phyloP scores from a whole-genome alignment of 805 yeast species.

The Wickerhamiella slavikovae region DNA sequence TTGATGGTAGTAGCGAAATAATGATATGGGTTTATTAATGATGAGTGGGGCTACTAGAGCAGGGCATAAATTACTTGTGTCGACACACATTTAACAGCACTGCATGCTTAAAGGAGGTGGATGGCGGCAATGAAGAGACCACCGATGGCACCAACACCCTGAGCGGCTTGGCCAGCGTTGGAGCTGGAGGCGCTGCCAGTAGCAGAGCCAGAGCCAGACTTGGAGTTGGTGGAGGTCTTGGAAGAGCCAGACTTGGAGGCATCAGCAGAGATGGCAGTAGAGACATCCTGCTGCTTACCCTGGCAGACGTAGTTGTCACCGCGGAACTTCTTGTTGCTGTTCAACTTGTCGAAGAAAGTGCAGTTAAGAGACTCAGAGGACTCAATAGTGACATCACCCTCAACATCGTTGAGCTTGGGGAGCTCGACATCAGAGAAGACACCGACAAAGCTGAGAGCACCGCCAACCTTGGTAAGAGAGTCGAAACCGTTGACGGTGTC shows the following conservation, averaged over 20 bases:
- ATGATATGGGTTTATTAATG: no score
- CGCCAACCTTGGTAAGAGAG: constrained; percentile 52
- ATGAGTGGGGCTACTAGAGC: no score
- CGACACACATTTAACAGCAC: no score
- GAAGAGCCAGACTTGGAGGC: constrained; percentile 4
- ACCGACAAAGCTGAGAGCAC: constrained; percentile 74
- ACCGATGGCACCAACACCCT: constrained; percentile 8
- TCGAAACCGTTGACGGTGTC: constrained; percentile 51
- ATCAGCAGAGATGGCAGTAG: constrained; percentile 6
- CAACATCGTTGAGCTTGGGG: constrained; percentile 51
- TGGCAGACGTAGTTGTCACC: constrained; percentile 56
- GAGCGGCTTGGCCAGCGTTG: constrained; percentile 5
- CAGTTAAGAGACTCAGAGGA: constrained; percentile 55
- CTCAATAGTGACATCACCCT: constrained; percentile 80
- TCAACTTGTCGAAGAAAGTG: constrained; percentile 46
- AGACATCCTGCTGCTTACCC: constrained; percentile 16
- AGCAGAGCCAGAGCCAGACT: constrained; percentile 3
- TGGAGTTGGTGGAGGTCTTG: constrained; percentile 4
- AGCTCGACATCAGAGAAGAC: constrained; percentile 62
- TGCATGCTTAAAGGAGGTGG: constrained; percentile 4
- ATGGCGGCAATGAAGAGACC: constrained; percentile 8
- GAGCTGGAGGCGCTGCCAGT: constrained; percentile 5
- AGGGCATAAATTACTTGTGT: no score
- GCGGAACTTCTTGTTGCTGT: constrained; percentile 63
- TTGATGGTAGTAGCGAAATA: no score